phyloP scores from a whole-genome alignment of 164 flowering plant species.

The Kalanchoe fedtschenkoi region DNA sequence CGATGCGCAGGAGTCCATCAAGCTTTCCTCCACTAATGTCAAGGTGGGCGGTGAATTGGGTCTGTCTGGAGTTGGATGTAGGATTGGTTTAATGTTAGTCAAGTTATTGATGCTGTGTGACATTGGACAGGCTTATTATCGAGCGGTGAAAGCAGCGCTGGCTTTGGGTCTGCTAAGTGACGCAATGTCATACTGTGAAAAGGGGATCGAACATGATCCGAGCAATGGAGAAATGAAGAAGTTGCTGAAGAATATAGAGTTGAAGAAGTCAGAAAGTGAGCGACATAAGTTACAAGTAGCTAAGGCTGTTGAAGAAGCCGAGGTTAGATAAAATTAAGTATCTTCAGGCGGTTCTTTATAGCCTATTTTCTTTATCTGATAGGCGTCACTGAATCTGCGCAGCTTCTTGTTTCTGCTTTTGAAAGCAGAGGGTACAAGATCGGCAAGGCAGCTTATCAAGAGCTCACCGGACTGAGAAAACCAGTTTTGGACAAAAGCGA shows the following conservation, averaged over 20 bases:
- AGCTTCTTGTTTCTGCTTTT: conserved; percentile 63
- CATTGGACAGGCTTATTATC: conserved; percentile 58
- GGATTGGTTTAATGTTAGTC: neutral
- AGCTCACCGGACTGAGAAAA: conserved; percentile 68
- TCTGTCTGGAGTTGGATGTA: neutral
- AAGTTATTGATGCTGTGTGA: neutral
- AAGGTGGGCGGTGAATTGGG: conserved; percentile 64
- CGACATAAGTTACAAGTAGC: conserved; percentile 49
- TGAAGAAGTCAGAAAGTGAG: conserved; percentile 36
- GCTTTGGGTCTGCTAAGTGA: conserved; percentile 59
- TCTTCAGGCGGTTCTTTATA: neutral
- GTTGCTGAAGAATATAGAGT: conserved; percentile 36
- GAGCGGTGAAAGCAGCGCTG: conserved; percentile 81
- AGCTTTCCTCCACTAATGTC: conserved; percentile 45
- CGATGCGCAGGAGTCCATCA: conserved; percentile 80
- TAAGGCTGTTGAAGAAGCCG: conserved; percentile 47
- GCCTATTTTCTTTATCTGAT: neutral
- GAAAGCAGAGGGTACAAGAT: conserved; percentile 57
- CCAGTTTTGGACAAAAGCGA: conserved; percentile 53
- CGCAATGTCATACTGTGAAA: conserved; percentile 45
- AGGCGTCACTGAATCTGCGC: conserved; percentile 15
- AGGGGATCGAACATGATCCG: conserved; percentile 50
- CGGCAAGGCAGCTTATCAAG: conserved; percentile 67
- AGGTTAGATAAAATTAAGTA: conserved; percentile 33
- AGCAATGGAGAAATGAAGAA: conserved; percentile 69